Evolutionary conservation across 2,329 filamentous ascomycete genomes (phyloP), one percentile per base, ranked within the genome.

Genomic region (Fusarium anthophilum): DNA sequence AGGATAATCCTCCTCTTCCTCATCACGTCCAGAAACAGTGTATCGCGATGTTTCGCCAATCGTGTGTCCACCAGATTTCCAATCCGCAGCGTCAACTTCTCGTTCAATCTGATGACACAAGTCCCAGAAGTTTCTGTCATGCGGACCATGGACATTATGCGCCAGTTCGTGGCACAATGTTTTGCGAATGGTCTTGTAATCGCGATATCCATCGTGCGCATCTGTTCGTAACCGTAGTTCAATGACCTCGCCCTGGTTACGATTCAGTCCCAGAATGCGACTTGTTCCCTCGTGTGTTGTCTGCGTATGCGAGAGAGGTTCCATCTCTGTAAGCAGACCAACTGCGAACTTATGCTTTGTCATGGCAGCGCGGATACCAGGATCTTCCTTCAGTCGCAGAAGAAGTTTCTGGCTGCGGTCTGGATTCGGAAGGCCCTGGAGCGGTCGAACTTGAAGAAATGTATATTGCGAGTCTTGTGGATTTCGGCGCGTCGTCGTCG

Each of bases 121-220:
- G 60, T 94, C 90, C 96, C 96, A 98, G 79, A 99, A 99, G 53
- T 93, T 85, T 24, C 90, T 86, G 82, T 98, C 95, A 81, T 99
- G 96, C 0, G 93, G 90, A 1, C 93, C 87, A 83, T 93, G 92
- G 15, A 98, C 94, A 78, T 98, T 98, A 82, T 99, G 96, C 74
- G 95, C 92, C 24, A 99, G 87, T 85, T 99, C 96, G 84, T 99
- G 96, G 80, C 96, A 98, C 18, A 99, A 86, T 51, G 96, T 98
- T 76, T 93, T 94, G 58, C 96, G 90, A 55, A 99, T 97, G 0
- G 93, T 95, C 77, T 92, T 92, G 84, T 98, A 99, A 80, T 98
- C 94, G 43, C 96, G 86, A 79, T 98, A 98, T 2, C 96, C 96
- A 81, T 98, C 95, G 80, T 96, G 94, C 6, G 93, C 94, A 83